Evolutionary conservation across 116 monocot species (phyloP).

Genomic region (Dioscorea cayenensis): DNA sequence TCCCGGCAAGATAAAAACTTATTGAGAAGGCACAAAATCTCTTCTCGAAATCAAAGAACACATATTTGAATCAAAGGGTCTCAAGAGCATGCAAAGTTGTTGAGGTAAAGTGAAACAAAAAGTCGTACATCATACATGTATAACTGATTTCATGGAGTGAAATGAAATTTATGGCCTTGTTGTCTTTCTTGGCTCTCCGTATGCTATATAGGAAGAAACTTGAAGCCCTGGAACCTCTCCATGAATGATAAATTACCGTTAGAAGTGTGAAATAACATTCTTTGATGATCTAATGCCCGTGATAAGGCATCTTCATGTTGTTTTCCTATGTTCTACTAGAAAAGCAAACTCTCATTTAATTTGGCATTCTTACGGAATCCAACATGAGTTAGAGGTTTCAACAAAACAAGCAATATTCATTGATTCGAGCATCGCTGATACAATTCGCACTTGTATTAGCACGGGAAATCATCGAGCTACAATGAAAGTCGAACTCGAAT

Average conservation of each 20-base stretch:
- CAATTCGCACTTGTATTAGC: constrained; percentile 91
- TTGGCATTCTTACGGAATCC: constrained; percentile 38
- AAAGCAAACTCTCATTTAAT: neutral
- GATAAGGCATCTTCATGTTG: neutral
- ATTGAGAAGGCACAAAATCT: constrained; percentile 87
- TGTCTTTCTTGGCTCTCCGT: too few relatives aligned
- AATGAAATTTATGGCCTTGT: too few relatives aligned
- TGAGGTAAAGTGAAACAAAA: constrained; percentile 49
- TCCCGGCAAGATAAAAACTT: constrained; percentile 71
- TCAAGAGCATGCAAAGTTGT: constrained; percentile 91
- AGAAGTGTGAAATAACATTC: neutral
- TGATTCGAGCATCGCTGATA: constrained; percentile 95
- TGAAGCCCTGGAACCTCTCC: neutral
- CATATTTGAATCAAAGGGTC: constrained; percentile 80
- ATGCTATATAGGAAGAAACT: too few relatives aligned
- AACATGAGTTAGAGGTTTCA: constrained; percentile 83
- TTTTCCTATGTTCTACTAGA: neutral
- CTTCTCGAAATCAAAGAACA: constrained; percentile 91
- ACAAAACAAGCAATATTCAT: constrained; percentile 97
- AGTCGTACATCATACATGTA: neutral
- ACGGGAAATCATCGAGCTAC: constrained; percentile 87
- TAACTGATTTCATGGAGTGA: too few relatives aligned
- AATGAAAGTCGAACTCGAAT: constrained; percentile 78
- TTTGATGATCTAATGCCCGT: neutral
- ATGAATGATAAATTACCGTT: neutral